phyloP scores from a whole-genome alignment of 2,329 filamentous ascomycete genomes.

The Erysiphe pulchra region DNA sequence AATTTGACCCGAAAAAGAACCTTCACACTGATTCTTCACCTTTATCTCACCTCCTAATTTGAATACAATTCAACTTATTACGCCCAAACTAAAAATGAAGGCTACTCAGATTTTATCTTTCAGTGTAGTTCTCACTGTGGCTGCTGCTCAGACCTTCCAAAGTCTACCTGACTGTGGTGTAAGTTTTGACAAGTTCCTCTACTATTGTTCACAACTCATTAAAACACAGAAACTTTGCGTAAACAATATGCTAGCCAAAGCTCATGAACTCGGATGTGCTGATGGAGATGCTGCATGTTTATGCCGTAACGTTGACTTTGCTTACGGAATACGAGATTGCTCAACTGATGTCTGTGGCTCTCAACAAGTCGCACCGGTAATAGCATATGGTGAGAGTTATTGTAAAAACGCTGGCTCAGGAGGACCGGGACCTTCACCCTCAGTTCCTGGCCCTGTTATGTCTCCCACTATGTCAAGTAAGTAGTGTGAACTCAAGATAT shows the following conservation, averaged over 20 bases:
- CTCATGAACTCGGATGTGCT: constrained; percentile 17
- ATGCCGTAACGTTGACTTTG: constrained; percentile 19
- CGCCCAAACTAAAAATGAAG: no score
- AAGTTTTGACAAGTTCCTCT: constrained; percentile 3
- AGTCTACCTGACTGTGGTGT: constrained; percentile 12
- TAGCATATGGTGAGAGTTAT: constrained; percentile 10
- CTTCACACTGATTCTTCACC: no score
- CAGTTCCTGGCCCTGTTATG: constrained; percentile 1
- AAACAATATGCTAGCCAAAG: constrained; percentile 20
- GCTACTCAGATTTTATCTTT: no score
- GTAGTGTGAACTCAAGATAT: background rate
- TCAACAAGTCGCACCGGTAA: constrained; percentile 8
- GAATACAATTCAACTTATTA: no score
- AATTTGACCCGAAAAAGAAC: no score
- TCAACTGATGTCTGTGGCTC: constrained; percentile 17
- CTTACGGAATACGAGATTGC: constrained; percentile 22
- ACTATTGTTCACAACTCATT: background rate
- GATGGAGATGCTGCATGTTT: constrained; percentile 16
- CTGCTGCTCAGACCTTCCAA: constrained; percentile 8
- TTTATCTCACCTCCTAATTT: no score
- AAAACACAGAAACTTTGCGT: constrained; percentile 15
- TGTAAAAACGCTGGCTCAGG: constrained; percentile 5
- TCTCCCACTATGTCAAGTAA: constrained; percentile 1
- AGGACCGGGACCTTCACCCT: background rate
- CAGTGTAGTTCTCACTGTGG: constrained; percentile 6